These are phyloP conservation scores for Fomitopsis palustris DNA, from an alignment of 1,284 basidiomycete genomes.

Conservation along the genomic window DNA sequence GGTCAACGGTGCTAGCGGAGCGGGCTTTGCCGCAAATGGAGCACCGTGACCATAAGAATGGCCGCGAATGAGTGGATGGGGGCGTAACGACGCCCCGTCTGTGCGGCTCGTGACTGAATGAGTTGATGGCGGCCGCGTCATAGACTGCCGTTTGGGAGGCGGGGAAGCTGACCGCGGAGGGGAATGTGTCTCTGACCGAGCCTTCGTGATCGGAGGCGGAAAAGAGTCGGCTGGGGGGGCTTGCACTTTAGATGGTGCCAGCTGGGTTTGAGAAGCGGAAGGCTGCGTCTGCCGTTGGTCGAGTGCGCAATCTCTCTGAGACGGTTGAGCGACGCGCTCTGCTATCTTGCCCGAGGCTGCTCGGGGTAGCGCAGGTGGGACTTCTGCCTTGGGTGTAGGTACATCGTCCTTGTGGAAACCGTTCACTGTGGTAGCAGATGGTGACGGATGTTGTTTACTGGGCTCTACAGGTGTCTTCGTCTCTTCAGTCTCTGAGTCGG, in stretches of 20 bases:
- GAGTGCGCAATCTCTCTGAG: slow-evolving; percentile 15
- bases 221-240: slow-evolving; percentile 17
- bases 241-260: slow-evolving; percentile 16
- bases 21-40: slow-evolving; percentile 38
- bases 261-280: slow-evolving; percentile 6
- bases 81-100: slow-evolving; percentile 43
- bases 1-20: slow-evolving; percentile 60
- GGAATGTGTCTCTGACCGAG: slow-evolving; percentile 39
- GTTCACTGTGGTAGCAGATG: slow-evolving; percentile 16
- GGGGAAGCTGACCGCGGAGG: slow-evolving; percentile 35
- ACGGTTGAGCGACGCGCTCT: slow-evolving; percentile 21
- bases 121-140: slow-evolving; percentile 60
- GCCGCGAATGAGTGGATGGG: slow-evolving; percentile 73
- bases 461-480: slow-evolving; percentile 26
- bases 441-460: slow-evolving; percentile 14
- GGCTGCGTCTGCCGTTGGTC: slow-evolving; percentile 10
- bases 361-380: slow-evolving; percentile 28
- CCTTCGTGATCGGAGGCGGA: slow-evolving; percentile 25
- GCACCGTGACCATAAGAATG: slow-evolving; percentile 52
- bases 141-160: slow-evolving; percentile 30
- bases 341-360: slow-evolving; percentile 25
- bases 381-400: slow-evolving; percentile 32
- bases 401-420: slow-evolving; percentile 22
- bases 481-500: slow-evolving; percentile 42
- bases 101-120: slow-evolving; percentile 46